Evolutionary conservation across 2,329 filamentous ascomycete genomes (phyloP).

Genomic region (Ophiostoma sp.): DNA sequence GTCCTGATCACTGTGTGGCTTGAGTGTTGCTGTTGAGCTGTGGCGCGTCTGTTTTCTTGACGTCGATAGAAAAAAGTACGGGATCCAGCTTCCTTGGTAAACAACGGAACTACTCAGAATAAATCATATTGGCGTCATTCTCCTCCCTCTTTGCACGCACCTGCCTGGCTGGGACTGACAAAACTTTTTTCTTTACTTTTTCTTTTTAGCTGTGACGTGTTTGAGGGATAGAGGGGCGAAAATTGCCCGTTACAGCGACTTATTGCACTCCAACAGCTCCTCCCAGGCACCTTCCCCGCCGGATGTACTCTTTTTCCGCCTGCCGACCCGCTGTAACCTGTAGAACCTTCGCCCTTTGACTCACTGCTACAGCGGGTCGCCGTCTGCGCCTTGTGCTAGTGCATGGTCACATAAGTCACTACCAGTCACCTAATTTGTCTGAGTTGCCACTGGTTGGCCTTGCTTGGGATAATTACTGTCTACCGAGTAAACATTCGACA

Average conservation of each 20-base stretch:
- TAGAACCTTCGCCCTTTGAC: background rate
- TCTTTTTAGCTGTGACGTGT: background rate
- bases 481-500: too few relatives aligned
- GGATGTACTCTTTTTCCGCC: conserved; percentile 26
- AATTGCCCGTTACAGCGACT: conserved; percentile 10
- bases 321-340: conserved; percentile 4
- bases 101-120: conserved; percentile 15
- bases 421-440: background rate
- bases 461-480: background rate
- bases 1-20: background rate
- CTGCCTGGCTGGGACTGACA: background rate
- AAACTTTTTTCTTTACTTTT: conserved; percentile 9
- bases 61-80: background rate
- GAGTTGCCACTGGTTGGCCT: background rate
- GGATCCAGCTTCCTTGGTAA: background rate
- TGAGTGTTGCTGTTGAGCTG: background rate
- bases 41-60: background rate
- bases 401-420: background rate
- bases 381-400: background rate
- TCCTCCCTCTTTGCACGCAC: background rate
- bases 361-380: background rate
- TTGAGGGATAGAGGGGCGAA: background rate
- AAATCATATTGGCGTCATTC: conserved; percentile 25
- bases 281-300: conserved; percentile 22
- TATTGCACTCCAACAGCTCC: background rate